Evolutionary conservation across 2,329 filamentous ascomycete genomes (phyloP), one percentile per base, ranked within the genome.

Genomic region (Cordyceps javanica): DNA sequence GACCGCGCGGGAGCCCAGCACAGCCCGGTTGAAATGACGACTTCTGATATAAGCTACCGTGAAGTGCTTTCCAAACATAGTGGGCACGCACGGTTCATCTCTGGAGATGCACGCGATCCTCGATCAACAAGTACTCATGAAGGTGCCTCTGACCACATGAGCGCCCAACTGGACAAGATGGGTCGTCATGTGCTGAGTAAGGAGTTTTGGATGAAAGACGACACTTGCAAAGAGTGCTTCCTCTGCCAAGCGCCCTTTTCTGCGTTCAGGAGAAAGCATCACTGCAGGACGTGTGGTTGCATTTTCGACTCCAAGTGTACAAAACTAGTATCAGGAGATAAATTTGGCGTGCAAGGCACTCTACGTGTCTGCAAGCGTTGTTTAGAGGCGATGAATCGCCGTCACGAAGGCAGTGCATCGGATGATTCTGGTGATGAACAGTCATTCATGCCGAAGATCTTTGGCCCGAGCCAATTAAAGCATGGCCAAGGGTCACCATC

Each of bases 161-260:
- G 77, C 64, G 80, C 82, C 9, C 80, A 82, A 56, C 73, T 88
- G 7, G 83, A 84, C 51, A 87, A 89, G 64, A 88, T 96, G 78
- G 85, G 88, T 61, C 89, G 90, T 66, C 91, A 93, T 67, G 87
- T 99, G 8, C 75, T 97, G 46, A 96, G 90, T 69, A 94, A 92
- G 67, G 92, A 97, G 64, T 97, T 96, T 65, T 97, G 93, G 94
- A 99, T 99, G 94, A 90, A 91, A 60, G 94, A 99, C 69, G 94
- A 97, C 68, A 97, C 95, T 61, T 95, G 93, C 60, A 97, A 96
- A 69, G 93, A 97, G 66, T 99, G 94, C 68, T 99, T 97, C 69
- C 83, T 90, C 45, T 99, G 94, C 66, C 90, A 90, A 45, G 88
- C 90, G 59, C 82, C 89, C 2, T 99, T 99, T 68, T 91, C 91